Evolutionary conservation across 345 rosid species (phyloP), one percentile per base, ranked within the genome.

Genomic region (Mallotus nudiflorus): DNA sequence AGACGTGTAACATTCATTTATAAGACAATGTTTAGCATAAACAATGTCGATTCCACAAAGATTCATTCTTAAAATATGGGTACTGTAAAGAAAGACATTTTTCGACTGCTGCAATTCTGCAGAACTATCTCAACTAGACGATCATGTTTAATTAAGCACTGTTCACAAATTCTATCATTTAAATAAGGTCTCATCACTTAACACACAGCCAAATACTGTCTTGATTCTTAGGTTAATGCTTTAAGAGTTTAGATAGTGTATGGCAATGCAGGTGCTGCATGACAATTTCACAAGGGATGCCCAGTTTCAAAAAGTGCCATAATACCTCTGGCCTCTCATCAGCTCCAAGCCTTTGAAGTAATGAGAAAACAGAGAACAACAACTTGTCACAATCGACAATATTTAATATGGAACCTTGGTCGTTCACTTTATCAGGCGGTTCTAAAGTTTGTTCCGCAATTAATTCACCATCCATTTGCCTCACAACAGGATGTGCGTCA

Each of bases 321-420:
- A 66, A 67, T 81, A 94, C 98, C 99, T 95, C 99, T 46, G 99
- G 96, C 74, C 99, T 89, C 66, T 92, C 98, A 71, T 95, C 99
- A 75, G 82, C 89, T 73, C 96, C 99, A 78, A 92, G 96, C 82
- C 87, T 88, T 78, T 90, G 96, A 80, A 95, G 96, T 70, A 92
- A 84, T 19, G 88, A 90, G 83, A 95, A 95, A 69, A 92, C 92
- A 77, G 86, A 76, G 77, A 95, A 85, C 66, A 95, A 77, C 85
- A 95, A 81, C 77, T 89, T 87, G 80, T 90, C 90, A 39, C 79
- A 73, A 73, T 84, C 87, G 70, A 73, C 84, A 24, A 73, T 66
- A 72, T 80, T 75, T 59, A 62, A 24, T 4, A 60, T 61, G 29
- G 51, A 62, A 77, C 79, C 74, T 72, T 75, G 83, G 58, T 70